Percentiles rank a stretch among this genome's conserved stretches.
These are phyloP conservation scores for Licmophora abbreviata DNA, from an alignment of 108 stramenopile species.

Conservation along the genomic window DNA sequence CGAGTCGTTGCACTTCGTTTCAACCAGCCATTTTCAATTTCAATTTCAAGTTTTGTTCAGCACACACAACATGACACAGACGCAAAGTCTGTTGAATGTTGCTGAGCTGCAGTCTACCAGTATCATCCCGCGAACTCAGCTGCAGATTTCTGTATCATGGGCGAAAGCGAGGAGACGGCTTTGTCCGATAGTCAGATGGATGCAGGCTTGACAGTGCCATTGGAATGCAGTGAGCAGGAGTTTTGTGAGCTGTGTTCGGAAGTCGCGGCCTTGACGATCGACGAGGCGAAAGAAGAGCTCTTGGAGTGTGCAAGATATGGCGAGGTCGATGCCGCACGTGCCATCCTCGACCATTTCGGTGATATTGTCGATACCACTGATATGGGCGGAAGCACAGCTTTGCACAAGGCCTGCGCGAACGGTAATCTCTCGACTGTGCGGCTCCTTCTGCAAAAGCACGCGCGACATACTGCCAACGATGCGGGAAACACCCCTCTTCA, in stretches of 20 bases:
- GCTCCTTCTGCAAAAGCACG: slow-evolving; percentile 32
- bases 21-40: no score
- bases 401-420: slow-evolving; percentile 82
- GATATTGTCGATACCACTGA: slow-evolving; percentile 20
- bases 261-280: slow-evolving; percentile 21
- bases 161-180: no score
- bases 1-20: no score
- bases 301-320: slow-evolving; percentile 72
- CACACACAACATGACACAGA: no score
- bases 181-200: no score
- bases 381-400: slow-evolving; percentile 41
- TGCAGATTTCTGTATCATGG: no score
- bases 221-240: slow-evolving; percentile 28
- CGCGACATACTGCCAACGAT: slow-evolving; percentile 30
- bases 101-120: no score
- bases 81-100: no score
- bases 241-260: slow-evolving; percentile 24
- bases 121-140: no score
- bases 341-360: slow-evolving; percentile 37
- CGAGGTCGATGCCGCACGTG: slow-evolving; percentile 56
- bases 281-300: slow-evolving; percentile 53
- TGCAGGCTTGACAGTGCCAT: slow-evolving; percentile 8
- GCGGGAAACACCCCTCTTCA: slow-evolving; percentile 80
- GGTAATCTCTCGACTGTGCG: slow-evolving; percentile 42
- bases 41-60: no score